A percentile compares a stretch with the other conserved stretches of the same genome.
Conservation (phyloP, 208 protist genomes). For the Tritrichomonas musculus region DNA sequence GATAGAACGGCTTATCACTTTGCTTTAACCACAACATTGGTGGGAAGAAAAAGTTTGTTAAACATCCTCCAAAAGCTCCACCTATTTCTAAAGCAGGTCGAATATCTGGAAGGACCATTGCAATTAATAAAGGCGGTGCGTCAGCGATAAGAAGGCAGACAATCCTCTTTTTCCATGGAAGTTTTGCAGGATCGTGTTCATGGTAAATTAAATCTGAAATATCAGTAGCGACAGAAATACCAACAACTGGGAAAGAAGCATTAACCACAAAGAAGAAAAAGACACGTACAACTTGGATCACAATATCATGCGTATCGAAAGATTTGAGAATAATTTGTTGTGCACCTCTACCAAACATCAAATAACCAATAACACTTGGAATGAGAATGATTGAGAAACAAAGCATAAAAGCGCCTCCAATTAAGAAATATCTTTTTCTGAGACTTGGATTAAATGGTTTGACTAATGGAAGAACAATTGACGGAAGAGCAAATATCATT, state of each 20-base stretch:
- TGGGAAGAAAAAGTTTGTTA: neutral
- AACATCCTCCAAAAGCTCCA: neutral
- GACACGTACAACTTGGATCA: neutral
- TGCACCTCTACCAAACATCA: neutral
- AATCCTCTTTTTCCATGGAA: neutral
- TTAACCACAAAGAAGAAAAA: neutral
- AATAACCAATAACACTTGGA: neutral
- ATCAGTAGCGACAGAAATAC: neutral
- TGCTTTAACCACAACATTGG: neutral
- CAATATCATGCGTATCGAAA: neutral
- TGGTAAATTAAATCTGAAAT: neutral
- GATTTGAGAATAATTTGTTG: neutral
- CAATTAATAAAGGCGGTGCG: neutral
- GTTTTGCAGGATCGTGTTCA: neutral
- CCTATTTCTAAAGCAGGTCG: neutral
- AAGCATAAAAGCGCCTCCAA: neutral
- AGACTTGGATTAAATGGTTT: neutral
- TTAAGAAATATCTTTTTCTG: neutral
- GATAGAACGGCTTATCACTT: neutral
- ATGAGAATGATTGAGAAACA: neutral
- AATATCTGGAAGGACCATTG: neutral
- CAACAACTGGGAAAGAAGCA: neutral
- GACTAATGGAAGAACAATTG: neutral
- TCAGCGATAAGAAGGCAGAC: neutral
- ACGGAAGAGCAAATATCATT: neutral